A percentile compares a stretch with the other conserved stretches of the same genome.
These are phyloP conservation scores for Davidsoniella eucalypti DNA, from an alignment of 2,329 filamentous ascomycete genomes.

Conservation along the genomic window DNA sequence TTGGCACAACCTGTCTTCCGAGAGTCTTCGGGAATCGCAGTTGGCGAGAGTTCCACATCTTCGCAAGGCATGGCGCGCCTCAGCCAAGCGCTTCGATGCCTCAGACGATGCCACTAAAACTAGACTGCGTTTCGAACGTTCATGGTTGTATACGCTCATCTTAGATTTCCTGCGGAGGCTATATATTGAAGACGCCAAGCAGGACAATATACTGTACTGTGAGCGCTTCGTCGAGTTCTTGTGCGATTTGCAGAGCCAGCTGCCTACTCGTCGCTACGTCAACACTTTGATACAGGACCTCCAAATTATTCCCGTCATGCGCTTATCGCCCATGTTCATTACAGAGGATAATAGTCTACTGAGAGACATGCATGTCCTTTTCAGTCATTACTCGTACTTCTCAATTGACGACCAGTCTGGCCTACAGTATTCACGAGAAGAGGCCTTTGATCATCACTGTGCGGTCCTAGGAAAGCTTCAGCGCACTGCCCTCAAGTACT, in stretches of 20 bases:
- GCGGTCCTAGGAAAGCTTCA: slow-evolving; percentile 63
- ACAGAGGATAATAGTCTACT: slow-evolving; percentile 60
- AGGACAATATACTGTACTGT: slow-evolving; percentile 62
- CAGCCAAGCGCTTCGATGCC: slow-evolving; percentile 71
- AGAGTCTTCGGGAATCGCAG: slow-evolving; percentile 53
- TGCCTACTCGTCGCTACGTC: slow-evolving; percentile 85
- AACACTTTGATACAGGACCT: slow-evolving; percentile 77
- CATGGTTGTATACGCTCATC: slow-evolving; percentile 78
- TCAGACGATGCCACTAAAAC: slow-evolving; percentile 67
- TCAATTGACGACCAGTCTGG: slow-evolving; percentile 84
- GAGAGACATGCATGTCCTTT: slow-evolving; percentile 62
- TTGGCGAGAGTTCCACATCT: slow-evolving; percentile 59
- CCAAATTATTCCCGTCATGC: slow-evolving; percentile 62
- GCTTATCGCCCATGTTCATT: slow-evolving; percentile 61
- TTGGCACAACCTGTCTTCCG: slow-evolving; percentile 83
- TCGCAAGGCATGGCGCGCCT: slow-evolving; percentile 79
- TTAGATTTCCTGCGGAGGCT: slow-evolving; percentile 67
- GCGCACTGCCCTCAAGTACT: slow-evolving; percentile 58
- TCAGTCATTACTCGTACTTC: slow-evolving; percentile 78
- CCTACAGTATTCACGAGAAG: slow-evolving; percentile 50
- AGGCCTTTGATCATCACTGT: slow-evolving; percentile 70
- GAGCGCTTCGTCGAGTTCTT: slow-evolving; percentile 88
- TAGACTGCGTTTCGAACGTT: slow-evolving; percentile 73
- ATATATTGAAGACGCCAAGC: slow-evolving; percentile 37
- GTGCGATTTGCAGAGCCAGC: slow-evolving; percentile 77